Evolutionary conservation across 202 grass and related monocot genomes (phyloP).

Genomic region (Carex arenaria): DNA sequence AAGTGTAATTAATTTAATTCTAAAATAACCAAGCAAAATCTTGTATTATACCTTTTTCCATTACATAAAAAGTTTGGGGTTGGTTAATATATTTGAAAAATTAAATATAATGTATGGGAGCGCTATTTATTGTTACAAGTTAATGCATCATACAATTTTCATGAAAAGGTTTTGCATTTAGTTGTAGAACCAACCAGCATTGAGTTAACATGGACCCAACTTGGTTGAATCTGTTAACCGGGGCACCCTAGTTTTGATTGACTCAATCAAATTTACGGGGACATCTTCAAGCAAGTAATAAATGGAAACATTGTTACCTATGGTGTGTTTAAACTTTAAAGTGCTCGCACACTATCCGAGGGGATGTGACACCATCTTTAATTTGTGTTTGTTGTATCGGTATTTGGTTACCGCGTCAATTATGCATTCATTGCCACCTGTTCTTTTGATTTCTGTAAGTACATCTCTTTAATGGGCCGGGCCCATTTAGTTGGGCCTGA

Average conservation of each 20-base stretch:
- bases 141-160: conserved; percentile 1
- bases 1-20: neutral
- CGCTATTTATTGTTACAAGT: neutral
- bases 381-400: neutral
- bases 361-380: conserved; percentile 7
- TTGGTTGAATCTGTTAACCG: neutral
- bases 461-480: neutral
- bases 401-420: neutral
- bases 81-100: neutral
- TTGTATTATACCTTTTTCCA: neutral
- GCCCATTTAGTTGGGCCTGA: neutral
- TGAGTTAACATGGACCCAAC: neutral
- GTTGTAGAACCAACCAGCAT: neutral
- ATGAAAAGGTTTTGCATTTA: neutral
- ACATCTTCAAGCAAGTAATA: neutral
- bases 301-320: neutral
- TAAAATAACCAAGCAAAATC: no score
- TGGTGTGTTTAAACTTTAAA: neutral
- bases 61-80: neutral
- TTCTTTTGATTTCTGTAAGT: neutral
- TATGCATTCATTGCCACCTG: conserved; percentile 9
- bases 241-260: neutral
- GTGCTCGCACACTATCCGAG: neutral
- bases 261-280: neutral
- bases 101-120: neutral